Evolutionary conservation across 78 protist species (phyloP), one percentile per base, ranked within the genome.

Genomic region (Dictyostelium citrinum): DNA sequence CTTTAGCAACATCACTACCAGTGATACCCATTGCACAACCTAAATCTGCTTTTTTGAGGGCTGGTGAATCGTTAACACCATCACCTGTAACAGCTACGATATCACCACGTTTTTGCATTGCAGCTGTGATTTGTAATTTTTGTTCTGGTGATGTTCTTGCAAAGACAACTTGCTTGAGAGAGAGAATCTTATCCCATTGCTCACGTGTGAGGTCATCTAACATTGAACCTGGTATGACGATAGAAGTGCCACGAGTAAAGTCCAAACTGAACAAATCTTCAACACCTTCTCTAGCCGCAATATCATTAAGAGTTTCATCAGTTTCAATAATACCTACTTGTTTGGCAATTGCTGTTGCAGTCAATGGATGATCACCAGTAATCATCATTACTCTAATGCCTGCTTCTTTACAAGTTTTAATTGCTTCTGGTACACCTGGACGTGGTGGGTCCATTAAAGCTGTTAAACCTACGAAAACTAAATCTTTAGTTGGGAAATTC

Each of bases 311-410:
- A 10, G 97, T 95, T 39, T 83, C 94, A 20, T 80, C 84, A 22
- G 49, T 71, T 46, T 90, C 90, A 49, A 95, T 70, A 64, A 95
- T 82, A 51, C 97, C 97, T 37, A 98, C 95, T 83, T 95, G 90
- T 43, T 70, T 33, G 5, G 99, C 99, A 82, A 99, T 99, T 46
- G 99, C 98, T 4, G 45, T 46, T 16, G 99, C 99, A 0, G 99
- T 99, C 58, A 79, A 58, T 14, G 99, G 98, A 90, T 99, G 99
- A 83, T 99, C 99, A 27, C 99, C 99, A 24, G 99, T 99, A 39
- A 98, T 99, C 99, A 99, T 99, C 91, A 97, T 88, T 35, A 99
- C 99, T 37, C 91, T 70, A 51, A 98, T 90, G 43, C 98, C 96
- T 11, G 98, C 98, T 37, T 71, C 55, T 41, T 91, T 81, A 61